phyloP scores from a whole-genome alignment of 768 basidiomycete species.

The Mycena polygramma region DNA sequence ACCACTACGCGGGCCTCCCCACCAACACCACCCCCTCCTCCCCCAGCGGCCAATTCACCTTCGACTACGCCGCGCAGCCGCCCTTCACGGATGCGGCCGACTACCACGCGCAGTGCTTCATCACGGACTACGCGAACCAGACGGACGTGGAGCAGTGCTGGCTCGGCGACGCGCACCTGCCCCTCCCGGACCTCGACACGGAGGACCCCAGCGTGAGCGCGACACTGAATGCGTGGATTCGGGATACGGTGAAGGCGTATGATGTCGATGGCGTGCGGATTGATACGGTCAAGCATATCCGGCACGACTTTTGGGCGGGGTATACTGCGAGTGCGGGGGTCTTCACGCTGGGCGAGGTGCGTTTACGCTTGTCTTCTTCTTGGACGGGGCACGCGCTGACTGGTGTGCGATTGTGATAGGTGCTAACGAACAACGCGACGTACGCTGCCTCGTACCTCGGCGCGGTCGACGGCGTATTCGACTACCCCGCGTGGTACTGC shows the following conservation, averaged over 20 bases:
- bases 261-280: constrained; percentile 79
- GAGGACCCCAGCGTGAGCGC: constrained; percentile 67
- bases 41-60: constrained; percentile 16
- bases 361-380: constrained; percentile 46
- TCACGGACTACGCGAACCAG: constrained; percentile 72
- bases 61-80: constrained; percentile 46
- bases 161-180: constrained; percentile 75
- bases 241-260: constrained; percentile 66
- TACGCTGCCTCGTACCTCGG: constrained; percentile 58
- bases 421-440: constrained; percentile 40
- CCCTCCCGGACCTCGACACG: constrained; percentile 82
- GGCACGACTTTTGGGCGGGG: constrained; percentile 73
- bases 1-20: constrained; percentile 60
- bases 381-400: constrained; percentile 9
- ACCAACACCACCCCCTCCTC: constrained; percentile 32
- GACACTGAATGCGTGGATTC: constrained; percentile 73
- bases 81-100: constrained; percentile 45
- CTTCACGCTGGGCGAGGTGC: constrained; percentile 81
- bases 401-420: constrained; percentile 18
- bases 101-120: constrained; percentile 77
- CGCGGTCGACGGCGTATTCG: constrained; percentile 68
- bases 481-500: constrained; percentile 70
- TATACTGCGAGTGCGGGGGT: constrained; percentile 75
- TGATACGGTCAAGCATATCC: constrained; percentile 73
- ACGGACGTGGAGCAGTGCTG: constrained; percentile 76